These are phyloP conservation scores for Calonectria pseudoturangicola DNA, from an alignment of 2,329 filamentous ascomycete species.

Conservation along the genomic window DNA sequence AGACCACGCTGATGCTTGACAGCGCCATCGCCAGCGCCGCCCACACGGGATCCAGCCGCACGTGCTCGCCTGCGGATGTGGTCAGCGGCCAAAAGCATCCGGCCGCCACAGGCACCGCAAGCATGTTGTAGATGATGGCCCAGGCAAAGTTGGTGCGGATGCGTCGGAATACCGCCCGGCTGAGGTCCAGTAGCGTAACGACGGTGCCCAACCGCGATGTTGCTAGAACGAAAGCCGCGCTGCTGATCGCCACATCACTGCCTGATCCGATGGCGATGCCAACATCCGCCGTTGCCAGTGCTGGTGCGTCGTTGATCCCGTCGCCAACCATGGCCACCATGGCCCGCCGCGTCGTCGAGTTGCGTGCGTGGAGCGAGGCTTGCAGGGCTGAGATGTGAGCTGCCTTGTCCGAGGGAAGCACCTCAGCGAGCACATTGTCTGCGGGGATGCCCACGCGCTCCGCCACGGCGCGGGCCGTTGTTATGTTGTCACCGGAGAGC, in stretches of 20 bases:
- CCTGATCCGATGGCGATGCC: conserved; percentile 90
- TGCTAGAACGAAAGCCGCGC: conserved; percentile 88
- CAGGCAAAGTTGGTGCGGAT: conserved; percentile 91
- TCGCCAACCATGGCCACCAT: conserved; percentile 90
- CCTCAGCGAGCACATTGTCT: conserved; percentile 87
- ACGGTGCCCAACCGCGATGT: conserved; percentile 82
- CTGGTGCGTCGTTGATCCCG: conserved; percentile 92
- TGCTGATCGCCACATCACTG: conserved; percentile 88
- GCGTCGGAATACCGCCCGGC: conserved; percentile 81
- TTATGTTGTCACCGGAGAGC: conserved; percentile 93
- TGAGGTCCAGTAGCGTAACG: conserved; percentile 83
- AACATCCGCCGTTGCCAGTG: conserved; percentile 86
- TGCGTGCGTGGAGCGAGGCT: conserved; percentile 65
- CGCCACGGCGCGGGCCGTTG: conserved; percentile 88
- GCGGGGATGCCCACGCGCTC: conserved; percentile 82
- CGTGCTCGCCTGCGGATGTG: conserved; percentile 69
- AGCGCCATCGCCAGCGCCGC: conserved; percentile 93
- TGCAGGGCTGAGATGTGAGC: conserved; percentile 81
- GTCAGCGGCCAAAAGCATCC: conserved; percentile 81
- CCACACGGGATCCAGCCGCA: conserved; percentile 87
- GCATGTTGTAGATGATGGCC: conserved; percentile 88
- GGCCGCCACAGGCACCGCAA: conserved; percentile 87
- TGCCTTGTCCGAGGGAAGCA: conserved; percentile 89
- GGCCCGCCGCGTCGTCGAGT: conserved; percentile 62
- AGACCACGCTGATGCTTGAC: conserved; percentile 91